Evolutionary conservation across 2,329 filamentous ascomycete genomes (phyloP).

Genomic region (Calonectria crousiana): DNA sequence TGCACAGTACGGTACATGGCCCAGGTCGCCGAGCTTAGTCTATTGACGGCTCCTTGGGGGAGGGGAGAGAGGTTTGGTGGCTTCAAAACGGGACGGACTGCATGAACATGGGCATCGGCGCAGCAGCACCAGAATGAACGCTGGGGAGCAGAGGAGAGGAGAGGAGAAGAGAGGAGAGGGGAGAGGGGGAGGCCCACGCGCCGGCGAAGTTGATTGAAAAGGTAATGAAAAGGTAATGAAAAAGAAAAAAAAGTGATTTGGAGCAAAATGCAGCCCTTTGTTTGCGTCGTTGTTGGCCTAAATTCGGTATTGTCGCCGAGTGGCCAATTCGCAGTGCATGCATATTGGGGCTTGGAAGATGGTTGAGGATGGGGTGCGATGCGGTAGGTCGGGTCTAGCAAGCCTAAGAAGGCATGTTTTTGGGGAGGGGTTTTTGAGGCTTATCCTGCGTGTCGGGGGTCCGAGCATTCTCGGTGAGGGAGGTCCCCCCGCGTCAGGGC

Average conservation of each 20-base stretch:
- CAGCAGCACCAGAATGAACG: constrained; percentile 19
- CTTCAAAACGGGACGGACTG: background rate
- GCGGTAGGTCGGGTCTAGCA: background rate
- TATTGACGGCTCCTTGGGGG: background rate
- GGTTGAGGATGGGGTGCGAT: no score
- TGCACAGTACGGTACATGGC: background rate
- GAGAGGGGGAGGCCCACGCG: no score
- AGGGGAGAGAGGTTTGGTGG: background rate
- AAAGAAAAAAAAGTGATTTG: no score
- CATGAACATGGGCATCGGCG: background rate
- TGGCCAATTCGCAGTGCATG: background rate
- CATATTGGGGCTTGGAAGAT: background rate
- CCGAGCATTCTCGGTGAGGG: background rate
- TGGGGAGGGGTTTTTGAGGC: no score
- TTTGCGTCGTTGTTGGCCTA: background rate
- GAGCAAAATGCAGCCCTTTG: background rate
- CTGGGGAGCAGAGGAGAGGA: constrained; percentile 4
- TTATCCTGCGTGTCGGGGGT: background rate
- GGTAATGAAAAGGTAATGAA: no score
- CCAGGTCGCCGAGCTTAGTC: background rate
- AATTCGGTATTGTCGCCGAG: background rate
- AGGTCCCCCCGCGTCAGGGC: no score
- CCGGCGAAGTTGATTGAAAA: background rate
- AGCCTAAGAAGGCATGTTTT: no score
- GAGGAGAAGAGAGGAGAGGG: no score